Evolutionary conservation across 1,284 basidiomycete genomes (phyloP).

Genomic region (Tetrapyrgos nigripes): DNA sequence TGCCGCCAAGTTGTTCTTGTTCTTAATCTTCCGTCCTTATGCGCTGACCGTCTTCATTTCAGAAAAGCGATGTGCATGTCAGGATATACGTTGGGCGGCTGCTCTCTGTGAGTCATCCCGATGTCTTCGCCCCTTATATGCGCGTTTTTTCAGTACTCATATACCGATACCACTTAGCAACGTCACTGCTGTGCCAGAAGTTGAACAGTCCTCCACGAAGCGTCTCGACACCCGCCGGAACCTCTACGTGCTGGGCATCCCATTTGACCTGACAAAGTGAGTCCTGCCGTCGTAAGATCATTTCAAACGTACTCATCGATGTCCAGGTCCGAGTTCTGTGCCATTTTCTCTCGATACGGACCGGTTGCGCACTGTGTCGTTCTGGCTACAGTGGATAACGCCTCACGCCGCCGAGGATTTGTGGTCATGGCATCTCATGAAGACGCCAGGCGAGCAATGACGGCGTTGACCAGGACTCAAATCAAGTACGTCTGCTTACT

Average conservation of each 20-base stretch:
- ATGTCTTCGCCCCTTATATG: slow-evolving; percentile 26
- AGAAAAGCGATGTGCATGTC: slow-evolving; percentile 74
- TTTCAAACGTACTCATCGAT: neutral
- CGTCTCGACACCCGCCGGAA: slow-evolving; percentile 68
- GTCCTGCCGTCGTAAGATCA: slow-evolving; percentile 23
- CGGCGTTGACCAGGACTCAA: slow-evolving; percentile 65
- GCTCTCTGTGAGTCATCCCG: slow-evolving; percentile 53
- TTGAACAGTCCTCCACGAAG: slow-evolving; percentile 21
- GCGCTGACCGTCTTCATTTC: neutral
- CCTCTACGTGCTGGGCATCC: slow-evolving; percentile 80
- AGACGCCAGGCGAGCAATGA: slow-evolving; percentile 72
- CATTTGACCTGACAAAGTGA: slow-evolving; percentile 78
- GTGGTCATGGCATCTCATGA: slow-evolving; percentile 76
- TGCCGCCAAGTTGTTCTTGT: slow-evolving; percentile 47
- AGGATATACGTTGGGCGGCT: slow-evolving; percentile 64
- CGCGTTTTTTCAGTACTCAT: slow-evolving; percentile 14
- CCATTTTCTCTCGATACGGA: slow-evolving; percentile 67
- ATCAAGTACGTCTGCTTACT: slow-evolving; percentile 58
- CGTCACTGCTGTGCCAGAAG: slow-evolving; percentile 30
- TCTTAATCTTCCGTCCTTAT: neutral
- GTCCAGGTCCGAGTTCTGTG: slow-evolving; percentile 62
- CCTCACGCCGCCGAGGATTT: slow-evolving; percentile 80
- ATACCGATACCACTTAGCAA: slow-evolving; percentile 30
- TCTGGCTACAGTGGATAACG: slow-evolving; percentile 79
- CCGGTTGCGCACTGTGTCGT: slow-evolving; percentile 76